Conservation (phyloP, 2,329 filamentous ascomycete species). For the Corinectria fuckeliana region DNA sequence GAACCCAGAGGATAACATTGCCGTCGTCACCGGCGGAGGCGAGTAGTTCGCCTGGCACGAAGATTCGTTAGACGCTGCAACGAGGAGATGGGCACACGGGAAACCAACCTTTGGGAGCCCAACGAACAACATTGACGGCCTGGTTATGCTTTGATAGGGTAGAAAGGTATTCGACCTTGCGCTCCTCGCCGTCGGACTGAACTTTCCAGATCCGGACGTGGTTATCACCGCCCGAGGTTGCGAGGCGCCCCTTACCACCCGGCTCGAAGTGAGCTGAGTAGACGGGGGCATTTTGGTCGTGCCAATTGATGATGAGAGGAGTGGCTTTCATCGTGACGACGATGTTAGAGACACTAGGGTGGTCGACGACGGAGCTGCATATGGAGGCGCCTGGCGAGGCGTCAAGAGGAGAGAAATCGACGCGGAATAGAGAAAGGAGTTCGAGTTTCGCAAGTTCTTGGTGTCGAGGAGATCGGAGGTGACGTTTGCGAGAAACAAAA, state of each 20-base stretch:
- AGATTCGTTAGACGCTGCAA: slow-evolving; percentile 24
- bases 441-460: background rate
- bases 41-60: slow-evolving; percentile 77
- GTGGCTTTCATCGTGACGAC: slow-evolving; percentile 84
- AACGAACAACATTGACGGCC: slow-evolving; percentile 96
- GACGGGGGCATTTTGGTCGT: slow-evolving; percentile 94
- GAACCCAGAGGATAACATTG: slow-evolving; percentile 96
- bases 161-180: slow-evolving; percentile 89
- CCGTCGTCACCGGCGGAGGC: slow-evolving; percentile 97
- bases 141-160: slow-evolving; percentile 94
- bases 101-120: slow-evolving; percentile 83
- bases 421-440: background rate
- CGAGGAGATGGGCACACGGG: background rate
- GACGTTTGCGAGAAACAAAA: slow-evolving; percentile 3
- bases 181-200: slow-evolving; percentile 81
- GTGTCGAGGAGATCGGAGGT: background rate
- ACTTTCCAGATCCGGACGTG: slow-evolving; percentile 96
- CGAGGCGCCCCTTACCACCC: slow-evolving; percentile 86
- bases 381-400: slow-evolving; percentile 28
- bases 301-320: slow-evolving; percentile 97
- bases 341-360: slow-evolving; percentile 30
- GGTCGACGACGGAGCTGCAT: slow-evolving; percentile 41
- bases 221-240: slow-evolving; percentile 94
- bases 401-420: slow-evolving; percentile 2
- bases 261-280: slow-evolving; percentile 98